phyloP scores from a whole-genome alignment of 352 stramenopile species.

The Thraustochytrium sp. region DNA sequence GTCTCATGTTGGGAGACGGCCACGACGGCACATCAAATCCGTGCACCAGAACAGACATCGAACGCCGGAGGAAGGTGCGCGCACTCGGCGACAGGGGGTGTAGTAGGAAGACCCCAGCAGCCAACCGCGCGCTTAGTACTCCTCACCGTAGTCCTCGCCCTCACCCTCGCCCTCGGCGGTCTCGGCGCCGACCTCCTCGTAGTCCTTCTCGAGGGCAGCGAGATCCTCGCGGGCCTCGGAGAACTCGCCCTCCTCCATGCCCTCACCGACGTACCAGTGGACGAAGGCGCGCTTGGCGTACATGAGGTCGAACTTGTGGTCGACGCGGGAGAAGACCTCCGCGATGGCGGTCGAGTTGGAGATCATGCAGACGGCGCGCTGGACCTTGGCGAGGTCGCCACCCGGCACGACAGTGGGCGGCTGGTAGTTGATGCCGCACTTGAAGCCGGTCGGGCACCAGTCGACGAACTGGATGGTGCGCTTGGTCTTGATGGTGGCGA shows the following conservation, averaged over 20 bases:
- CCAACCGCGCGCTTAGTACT: constrained; percentile 62
- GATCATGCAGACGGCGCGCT: constrained; percentile 97
- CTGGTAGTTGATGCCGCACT: constrained; percentile 99
- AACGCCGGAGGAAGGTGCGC: no score
- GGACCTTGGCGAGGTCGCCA: constrained; percentile 91
- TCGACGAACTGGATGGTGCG: constrained; percentile 98
- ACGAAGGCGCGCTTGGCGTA: constrained; percentile 99
- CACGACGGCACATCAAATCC: neutral
- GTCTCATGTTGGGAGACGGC: constrained; percentile 30
- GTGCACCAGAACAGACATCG: no score
- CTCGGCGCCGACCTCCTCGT: constrained; percentile 98
- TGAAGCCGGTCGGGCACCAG: constrained; percentile 98
- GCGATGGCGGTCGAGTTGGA: constrained; percentile 97
- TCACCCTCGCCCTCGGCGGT: constrained; percentile 89
- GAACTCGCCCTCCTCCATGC: constrained; percentile 99
- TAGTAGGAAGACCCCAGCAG: no score
- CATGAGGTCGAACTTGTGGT: constrained; percentile 99
- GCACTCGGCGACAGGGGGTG: no score
- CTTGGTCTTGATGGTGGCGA: constrained; percentile 99
- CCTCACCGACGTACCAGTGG: constrained; percentile 98
- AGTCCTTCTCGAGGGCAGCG: constrained; percentile 96
- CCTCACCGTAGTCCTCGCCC: constrained; percentile 78
- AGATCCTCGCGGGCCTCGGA: constrained; percentile 97
- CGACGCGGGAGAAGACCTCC: constrained; percentile 93
- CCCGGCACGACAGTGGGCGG: constrained; percentile 89